Base-by-base conservation (phyloP, 352 stramenopile genomes). In the Pythium dissotocum region DNA sequence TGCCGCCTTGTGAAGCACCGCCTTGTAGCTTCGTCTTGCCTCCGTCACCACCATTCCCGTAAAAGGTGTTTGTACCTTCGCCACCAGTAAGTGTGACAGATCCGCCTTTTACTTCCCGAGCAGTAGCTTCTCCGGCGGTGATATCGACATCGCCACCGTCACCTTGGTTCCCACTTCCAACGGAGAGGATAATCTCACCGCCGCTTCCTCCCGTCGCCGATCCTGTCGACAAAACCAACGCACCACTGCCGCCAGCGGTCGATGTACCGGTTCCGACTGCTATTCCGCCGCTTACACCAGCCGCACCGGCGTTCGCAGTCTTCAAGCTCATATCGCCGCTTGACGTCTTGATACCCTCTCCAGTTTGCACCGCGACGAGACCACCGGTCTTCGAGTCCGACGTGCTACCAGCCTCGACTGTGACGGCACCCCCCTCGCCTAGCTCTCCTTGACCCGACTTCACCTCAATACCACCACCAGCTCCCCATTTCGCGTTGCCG, bases 11-110 rank as follows among this genome's bases (percentile, higher is more conserved):
- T 30, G 85, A 87, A 48, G 81, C 83, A 61, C 95, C 93, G 62
- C 90, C 91, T 66, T 79, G 82, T 32, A 98, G 49, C 9, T 88
- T 82, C 14, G 98, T 77, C n/a, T 83, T 71, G 38, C 93, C 95
- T n/a, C 94, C 93, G 64, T 89, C 80, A 24, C 93, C 93, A 53
- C 92, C 91, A 67, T 95, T 83, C 2, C 75, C 85, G 59, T 84
- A 93, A 67, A 81, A 78, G 42, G 63, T 72, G 35, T 78, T 89
- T 2, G 75, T 72, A 28, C 86, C 86, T 80, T 91, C 86, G 14
- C 79, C 80, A 28, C 79, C 79, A 61, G 84, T 83, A 42, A 94
- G 48, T 5, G 72, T 76, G 16, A 91, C 76, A 28, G 72, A 68
- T 30, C 86, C 86, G 38, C 80, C 87, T 69, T 55, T 79, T 6